These are phyloP conservation scores for Vigna reflexopilosa DNA, from an alignment of 306 rosid genomes.

Conservation along the genomic window DNA sequence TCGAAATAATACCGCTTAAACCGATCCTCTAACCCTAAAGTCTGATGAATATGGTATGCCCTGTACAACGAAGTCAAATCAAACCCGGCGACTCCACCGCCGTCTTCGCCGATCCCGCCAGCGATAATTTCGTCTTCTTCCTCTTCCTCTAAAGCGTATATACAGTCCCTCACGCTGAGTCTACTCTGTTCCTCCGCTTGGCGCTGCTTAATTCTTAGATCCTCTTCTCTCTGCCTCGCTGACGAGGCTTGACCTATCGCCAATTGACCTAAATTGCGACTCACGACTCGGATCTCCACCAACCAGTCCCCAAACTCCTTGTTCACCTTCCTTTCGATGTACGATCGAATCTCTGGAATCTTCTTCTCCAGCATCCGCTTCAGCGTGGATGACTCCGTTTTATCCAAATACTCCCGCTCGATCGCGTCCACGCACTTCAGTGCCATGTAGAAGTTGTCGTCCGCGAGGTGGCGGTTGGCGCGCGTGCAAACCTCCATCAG, in stretches of 20 bases:
- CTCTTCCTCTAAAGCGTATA: slow-evolving; percentile 87
- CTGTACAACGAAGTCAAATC: slow-evolving; percentile 91
- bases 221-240: slow-evolving; percentile 97
- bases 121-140: slow-evolving; percentile 72
- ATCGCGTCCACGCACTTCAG: slow-evolving; percentile 79
- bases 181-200: slow-evolving; percentile 99
- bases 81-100: slow-evolving; percentile 65
- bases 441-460: slow-evolving; percentile 88
- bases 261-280: slow-evolving; percentile 90
- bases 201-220: slow-evolving; percentile 95
- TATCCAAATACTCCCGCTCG: slow-evolving; percentile 68
- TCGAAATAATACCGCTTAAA: slow-evolving; percentile 92
- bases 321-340: slow-evolving; percentile 87
- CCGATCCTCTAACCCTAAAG: slow-evolving; percentile 90
- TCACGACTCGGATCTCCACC: slow-evolving; percentile 93
- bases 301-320: slow-evolving; percentile 97
- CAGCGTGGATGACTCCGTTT: slow-evolving; percentile 80
- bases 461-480: slow-evolving; percentile 73
- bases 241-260: slow-evolving; percentile 96
- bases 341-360: slow-evolving; percentile 91
- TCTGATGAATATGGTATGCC: slow-evolving; percentile 89
- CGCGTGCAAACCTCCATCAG: slow-evolving; percentile 82
- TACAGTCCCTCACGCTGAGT: slow-evolving; percentile 90
- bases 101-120: slow-evolving; percentile 61
- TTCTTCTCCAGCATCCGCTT: slow-evolving; percentile 90